Conservation (phyloP, 768 basidiomycete species). For the Boletus subparvulus region DNA sequence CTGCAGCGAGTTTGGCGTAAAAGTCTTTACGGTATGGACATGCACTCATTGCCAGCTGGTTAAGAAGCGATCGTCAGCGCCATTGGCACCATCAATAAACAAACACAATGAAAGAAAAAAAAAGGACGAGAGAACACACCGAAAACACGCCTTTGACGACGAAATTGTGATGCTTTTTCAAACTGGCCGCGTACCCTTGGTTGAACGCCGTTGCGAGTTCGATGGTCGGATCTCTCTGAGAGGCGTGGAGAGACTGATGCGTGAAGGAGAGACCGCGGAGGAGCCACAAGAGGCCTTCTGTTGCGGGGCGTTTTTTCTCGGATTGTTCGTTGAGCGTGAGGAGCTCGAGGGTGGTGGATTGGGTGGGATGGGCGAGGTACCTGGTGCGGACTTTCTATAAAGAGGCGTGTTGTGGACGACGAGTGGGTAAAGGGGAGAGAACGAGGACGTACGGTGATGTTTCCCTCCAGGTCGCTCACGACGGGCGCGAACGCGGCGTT, state of each 20-base stretch:
- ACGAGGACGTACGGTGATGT: slow-evolving; percentile 68
- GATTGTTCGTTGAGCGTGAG: slow-evolving; percentile 81
- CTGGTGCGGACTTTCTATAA: slow-evolving; percentile 86
- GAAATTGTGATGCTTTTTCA: slow-evolving; percentile 86
- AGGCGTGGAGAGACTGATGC: slow-evolving; percentile 68
- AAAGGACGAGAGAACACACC: slow-evolving; percentile 37
- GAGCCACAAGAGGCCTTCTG: slow-evolving; percentile 93
- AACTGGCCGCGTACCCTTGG: slow-evolving; percentile 74
- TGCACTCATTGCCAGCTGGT: slow-evolving; percentile 57
- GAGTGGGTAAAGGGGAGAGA: neutral
- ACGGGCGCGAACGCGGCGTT: slow-evolving; percentile 73
- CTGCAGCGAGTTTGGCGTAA: slow-evolving; percentile 57
- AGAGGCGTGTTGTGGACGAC: neutral
- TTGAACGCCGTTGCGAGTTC: slow-evolving; percentile 72
- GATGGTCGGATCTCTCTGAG: slow-evolving; percentile 56
- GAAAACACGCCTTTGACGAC: slow-evolving; percentile 59
- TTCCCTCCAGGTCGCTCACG: slow-evolving; percentile 83
- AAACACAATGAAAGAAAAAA: neutral
- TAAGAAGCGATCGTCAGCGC: neutral
- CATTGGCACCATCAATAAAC: neutral
- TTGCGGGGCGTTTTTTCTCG: slow-evolving; percentile 86
- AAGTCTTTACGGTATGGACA: slow-evolving; percentile 61
- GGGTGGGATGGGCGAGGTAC: slow-evolving; percentile 61
- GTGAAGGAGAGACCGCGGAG: slow-evolving; percentile 91
- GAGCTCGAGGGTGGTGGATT: slow-evolving; percentile 77